Evolutionary conservation across 2,329 filamentous ascomycete species (phyloP).

Genomic region (Scopulariopsis brevicaulis): DNA sequence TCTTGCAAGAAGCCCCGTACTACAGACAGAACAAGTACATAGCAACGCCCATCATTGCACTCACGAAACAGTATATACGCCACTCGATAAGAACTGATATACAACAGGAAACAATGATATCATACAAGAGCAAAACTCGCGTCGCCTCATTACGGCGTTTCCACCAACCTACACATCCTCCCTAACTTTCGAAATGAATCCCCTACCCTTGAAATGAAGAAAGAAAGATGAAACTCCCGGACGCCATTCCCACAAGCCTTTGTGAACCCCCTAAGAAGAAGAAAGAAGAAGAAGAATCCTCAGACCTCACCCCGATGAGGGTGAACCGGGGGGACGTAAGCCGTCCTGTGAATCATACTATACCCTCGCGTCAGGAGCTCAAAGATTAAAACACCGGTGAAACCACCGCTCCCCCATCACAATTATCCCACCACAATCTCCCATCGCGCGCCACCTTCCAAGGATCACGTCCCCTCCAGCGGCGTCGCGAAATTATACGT

Average conservation of each 20-base stretch:
- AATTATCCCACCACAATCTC: not conserved
- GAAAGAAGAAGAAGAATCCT: not conserved
- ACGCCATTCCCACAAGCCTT: not conserved
- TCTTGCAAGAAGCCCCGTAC: not conserved
- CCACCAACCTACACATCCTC: not conserved
- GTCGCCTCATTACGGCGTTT: not conserved
- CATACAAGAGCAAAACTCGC: not conserved
- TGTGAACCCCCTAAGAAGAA: not conserved
- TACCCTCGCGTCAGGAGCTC: not conserved
- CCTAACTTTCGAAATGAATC: not conserved
- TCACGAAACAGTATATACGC: not conserved
- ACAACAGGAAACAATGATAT: not conserved
- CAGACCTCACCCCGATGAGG: not conserved
- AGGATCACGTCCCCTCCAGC: constrained; percentile 36
- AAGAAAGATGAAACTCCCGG: not conserved
- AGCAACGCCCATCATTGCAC: not conserved
- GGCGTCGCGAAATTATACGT: constrained; percentile 51
- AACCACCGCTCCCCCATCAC: not conserved
- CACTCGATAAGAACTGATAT: not conserved
- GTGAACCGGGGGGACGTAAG: not conserved
- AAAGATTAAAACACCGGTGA: no score
- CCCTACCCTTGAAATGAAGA: not conserved
- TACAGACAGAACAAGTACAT: not conserved
- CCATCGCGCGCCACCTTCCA: not conserved
- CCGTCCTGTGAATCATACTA: not conserved